phyloP scores from a whole-genome alignment of 169 alveolate species.

The Plasmodium knowlesi region DNA sequence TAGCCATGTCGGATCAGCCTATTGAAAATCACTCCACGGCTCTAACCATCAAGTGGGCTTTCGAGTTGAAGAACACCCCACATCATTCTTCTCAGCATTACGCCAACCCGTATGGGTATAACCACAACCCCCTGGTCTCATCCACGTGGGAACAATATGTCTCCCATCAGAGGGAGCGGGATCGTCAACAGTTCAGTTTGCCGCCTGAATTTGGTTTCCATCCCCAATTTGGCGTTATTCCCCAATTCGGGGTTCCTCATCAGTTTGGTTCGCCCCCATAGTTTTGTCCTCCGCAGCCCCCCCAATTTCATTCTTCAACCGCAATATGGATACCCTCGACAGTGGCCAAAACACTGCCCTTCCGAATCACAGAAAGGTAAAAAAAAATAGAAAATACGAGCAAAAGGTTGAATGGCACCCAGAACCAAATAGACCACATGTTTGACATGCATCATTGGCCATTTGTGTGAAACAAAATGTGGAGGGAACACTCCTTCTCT shows the following conservation, averaged over 20 bases:
- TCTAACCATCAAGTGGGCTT: slow-evolving; percentile 97
- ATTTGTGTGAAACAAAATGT: not conserved
- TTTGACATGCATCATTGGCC: not conserved
- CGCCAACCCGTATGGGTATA: slow-evolving; percentile 37
- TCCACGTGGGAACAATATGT: slow-evolving; percentile 39
- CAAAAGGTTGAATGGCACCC: not conserved
- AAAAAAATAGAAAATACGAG: not conserved
- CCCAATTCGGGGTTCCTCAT: not conserved
- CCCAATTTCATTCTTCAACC: not conserved
- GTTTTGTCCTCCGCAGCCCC: not conserved
- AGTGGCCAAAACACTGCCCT: not conserved
- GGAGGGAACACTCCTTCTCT: not conserved
- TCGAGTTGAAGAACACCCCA: slow-evolving; percentile 76
- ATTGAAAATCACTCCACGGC: slow-evolving; percentile 91
- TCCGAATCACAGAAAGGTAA: not conserved
- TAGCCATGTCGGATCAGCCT: slow-evolving; percentile 97
- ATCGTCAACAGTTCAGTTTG: not conserved
- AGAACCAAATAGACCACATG: not conserved
- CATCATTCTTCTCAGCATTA: slow-evolving; percentile 14
- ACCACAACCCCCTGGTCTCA: slow-evolving; percentile 9
- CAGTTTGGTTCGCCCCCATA: not conserved
- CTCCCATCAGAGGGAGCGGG: slow-evolving; percentile 11
- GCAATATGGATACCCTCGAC: not conserved
- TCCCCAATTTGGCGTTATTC: not conserved
- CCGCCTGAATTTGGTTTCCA: not conserved